Evolutionary conservation across 768 basidiomycete species (phyloP), one percentile per base, ranked within the genome.

Genomic region (Russula dissimulans): DNA sequence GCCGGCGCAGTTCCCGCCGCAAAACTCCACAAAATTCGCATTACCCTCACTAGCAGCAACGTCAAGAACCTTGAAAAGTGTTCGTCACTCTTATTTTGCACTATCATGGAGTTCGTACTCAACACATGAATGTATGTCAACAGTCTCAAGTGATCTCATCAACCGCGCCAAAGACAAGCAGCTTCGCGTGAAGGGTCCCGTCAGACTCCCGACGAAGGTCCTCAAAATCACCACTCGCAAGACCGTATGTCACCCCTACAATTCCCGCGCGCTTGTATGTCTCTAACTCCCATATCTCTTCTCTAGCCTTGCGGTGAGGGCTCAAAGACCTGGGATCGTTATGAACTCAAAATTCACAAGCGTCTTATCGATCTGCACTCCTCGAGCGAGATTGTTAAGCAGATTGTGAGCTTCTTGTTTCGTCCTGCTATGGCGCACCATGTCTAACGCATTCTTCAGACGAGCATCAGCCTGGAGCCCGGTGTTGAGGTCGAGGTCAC

Each of bases 261-360:
- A 32, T 4, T 10, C 15, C 26, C 44, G 31, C 7, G 12, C 36
- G 6, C 22, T 8, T 17, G 8, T 9, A 14, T 4, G 56, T 56
- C 41, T 29, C 26, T 63, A 53, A 42, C 59, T 50, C 22, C 18
- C 17, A 3, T 26, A 50, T 18, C 31, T 44, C 39, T 11, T 41
- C 41, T 61, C 9, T 69, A 97, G 91, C 91, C 97, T 76, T 98
- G 97, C 72, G 97, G 97, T 91, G 97, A 98, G 78, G 97, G 97
- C 81, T 97, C 97, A 69, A 99, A 99, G 87, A 99, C 97, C 72
- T 99, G 97, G 97, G 97, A 99, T 78, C 86, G 91, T 70, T 98
- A 94, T 78, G 95, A 99, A 78, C 87, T 99, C 78, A 95, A 95
- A 81, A 81, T 99, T 64, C 95, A 99, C 87, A 99, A 99, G 81